phyloP scores from a whole-genome alignment of 2,329 filamentous ascomycete genomes.

The Exophiala sp. region DNA sequence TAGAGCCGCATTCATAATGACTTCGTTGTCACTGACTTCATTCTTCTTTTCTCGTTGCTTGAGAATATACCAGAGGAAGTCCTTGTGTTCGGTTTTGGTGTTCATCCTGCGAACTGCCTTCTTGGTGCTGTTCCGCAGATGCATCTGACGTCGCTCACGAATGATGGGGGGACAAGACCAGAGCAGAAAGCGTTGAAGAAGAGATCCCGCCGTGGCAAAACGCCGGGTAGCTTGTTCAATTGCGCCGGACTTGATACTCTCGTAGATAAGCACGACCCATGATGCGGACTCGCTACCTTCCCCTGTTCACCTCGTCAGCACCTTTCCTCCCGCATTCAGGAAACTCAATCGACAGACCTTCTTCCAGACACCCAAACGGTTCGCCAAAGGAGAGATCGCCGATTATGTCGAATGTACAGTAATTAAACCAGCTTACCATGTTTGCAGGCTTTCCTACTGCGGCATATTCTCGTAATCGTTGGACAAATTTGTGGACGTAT shows the following conservation, averaged over 20 bases:
- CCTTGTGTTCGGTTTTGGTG: not conserved
- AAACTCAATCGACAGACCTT: conserved; percentile 28
- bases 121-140: not conserved
- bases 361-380: conserved; percentile 31
- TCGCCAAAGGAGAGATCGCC: conserved; percentile 34
- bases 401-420: conserved; percentile 35
- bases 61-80: too few relatives aligned
- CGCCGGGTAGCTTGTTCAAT: not conserved
- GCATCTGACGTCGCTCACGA: not conserved
- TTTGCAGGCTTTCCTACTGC: conserved; percentile 15
- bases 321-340: too few relatives aligned
- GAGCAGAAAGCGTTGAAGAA: too few relatives aligned
- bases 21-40: too few relatives aligned
- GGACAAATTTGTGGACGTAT: conserved; percentile 13
- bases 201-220: not conserved
- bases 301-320: too few relatives aligned
- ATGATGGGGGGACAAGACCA: not conserved
- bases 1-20: too few relatives aligned
- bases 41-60: too few relatives aligned
- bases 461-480: conserved; percentile 14
- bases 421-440: conserved; percentile 33
- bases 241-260: conserved; percentile 5
- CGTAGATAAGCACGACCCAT: conserved; percentile 31
- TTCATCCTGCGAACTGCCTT: not conserved
- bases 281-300: not conserved